These are phyloP conservation scores for Hylodesmum podocarpum DNA, from an alignment of 306 rosid species.

Conservation along the genomic window DNA sequence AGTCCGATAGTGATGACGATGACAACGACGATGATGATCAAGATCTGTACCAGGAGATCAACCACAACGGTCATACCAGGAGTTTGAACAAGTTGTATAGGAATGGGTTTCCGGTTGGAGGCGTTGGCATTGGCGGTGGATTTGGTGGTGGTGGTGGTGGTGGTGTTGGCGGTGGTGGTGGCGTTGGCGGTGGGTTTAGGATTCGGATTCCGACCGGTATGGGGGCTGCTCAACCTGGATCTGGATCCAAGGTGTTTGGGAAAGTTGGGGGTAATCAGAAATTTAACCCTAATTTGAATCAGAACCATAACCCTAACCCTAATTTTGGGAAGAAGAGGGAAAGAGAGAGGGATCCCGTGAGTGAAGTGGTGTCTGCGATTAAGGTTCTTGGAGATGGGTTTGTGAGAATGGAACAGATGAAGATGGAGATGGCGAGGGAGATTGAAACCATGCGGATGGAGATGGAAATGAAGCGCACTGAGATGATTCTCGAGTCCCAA, in stretches of 20 bases:
- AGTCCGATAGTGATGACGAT: slow-evolving; percentile 48
- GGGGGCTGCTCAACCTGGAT: slow-evolving; percentile 66
- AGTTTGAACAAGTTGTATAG: slow-evolving; percentile 62
- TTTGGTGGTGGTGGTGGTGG: no score
- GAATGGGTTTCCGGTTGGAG: slow-evolving; percentile 42
- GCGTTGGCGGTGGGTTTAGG: slow-evolving; percentile 54
- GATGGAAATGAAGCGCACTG: slow-evolving; percentile 94
- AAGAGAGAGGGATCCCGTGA: slow-evolving; percentile 68
- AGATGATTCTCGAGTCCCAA: slow-evolving; percentile 94
- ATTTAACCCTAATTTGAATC: slow-evolving; percentile 44
- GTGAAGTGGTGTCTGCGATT: slow-evolving; percentile 78
- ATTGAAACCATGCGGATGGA: slow-evolving; percentile 89
- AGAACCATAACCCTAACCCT: slow-evolving; percentile 30
- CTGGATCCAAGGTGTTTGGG: slow-evolving; percentile 50
- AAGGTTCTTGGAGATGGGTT: slow-evolving; percentile 89
- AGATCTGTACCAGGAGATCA: slow-evolving; percentile 60
- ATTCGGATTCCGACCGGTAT: slow-evolving; percentile 78
- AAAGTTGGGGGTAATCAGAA: slow-evolving; percentile 45
- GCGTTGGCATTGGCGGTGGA: no score
- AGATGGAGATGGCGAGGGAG: slow-evolving; percentile 97
- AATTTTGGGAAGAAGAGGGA: slow-evolving; percentile 48
- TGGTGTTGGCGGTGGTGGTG: no score
- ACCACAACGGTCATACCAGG: slow-evolving; percentile 44
- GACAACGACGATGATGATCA: slow-evolving; percentile 59
- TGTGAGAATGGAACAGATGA: slow-evolving; percentile 91